Evolutionary conservation across 768 basidiomycete species (phyloP).

Genomic region (Tylopilus balloui): DNA sequence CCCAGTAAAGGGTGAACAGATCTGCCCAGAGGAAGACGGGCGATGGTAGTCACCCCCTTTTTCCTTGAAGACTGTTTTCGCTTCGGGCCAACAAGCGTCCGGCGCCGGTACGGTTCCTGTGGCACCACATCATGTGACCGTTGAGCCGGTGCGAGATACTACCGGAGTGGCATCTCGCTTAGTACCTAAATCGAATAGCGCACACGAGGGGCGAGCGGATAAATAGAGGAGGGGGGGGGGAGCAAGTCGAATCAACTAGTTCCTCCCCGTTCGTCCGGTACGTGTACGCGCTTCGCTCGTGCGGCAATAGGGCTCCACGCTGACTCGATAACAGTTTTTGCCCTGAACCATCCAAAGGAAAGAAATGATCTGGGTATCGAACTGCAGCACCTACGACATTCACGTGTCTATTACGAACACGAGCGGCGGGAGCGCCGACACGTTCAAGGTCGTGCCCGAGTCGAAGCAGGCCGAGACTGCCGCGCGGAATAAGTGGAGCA

Average conservation of each 20-base stretch:
- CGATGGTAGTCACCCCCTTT: too few relatives aligned
- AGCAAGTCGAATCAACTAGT: not conserved
- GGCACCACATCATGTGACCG: too few relatives aligned
- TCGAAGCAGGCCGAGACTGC: not conserved
- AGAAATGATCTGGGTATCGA: constrained; percentile 20
- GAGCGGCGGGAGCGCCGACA: not conserved
- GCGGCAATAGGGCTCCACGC: not conserved
- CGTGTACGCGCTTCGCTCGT: not conserved
- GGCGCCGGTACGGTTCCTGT: too few relatives aligned
- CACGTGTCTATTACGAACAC: constrained; percentile 7
- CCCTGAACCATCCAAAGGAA: not conserved
- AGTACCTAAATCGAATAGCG: too few relatives aligned
- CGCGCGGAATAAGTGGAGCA: constrained; percentile 8
- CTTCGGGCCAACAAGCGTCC: too few relatives aligned
- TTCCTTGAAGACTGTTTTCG: too few relatives aligned
- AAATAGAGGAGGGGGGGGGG: not conserved
- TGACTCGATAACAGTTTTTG: not conserved
- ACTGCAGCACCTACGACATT: not conserved
- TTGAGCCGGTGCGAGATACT: too few relatives aligned
- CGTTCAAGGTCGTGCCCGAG: constrained; percentile 1
- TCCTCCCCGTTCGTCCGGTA: not conserved
- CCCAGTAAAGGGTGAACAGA: too few relatives aligned
- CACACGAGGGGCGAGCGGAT: not conserved
- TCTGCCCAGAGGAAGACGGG: too few relatives aligned
- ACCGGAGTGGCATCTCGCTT: too few relatives aligned